Evolutionary conservation across 2,329 filamentous ascomycete genomes (phyloP).

Genomic region (Scopulariopsis brevicaulis): DNA sequence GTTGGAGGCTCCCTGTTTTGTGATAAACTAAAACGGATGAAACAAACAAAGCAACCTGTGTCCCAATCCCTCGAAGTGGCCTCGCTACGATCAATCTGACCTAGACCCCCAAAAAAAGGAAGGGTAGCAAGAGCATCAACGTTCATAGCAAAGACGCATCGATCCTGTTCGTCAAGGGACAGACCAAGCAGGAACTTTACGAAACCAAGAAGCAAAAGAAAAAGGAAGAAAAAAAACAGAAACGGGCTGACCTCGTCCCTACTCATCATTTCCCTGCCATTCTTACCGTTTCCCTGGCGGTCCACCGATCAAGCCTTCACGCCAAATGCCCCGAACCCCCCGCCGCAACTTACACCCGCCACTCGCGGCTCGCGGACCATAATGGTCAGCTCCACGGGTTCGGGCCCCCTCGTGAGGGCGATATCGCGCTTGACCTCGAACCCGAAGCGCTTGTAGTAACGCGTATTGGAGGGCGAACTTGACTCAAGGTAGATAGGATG

Average conservation of each 20-base stretch:
- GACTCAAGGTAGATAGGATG: constrained; percentile 69
- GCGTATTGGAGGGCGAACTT: constrained; percentile 54
- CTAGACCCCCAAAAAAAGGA: neutral
- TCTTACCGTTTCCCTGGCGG: neutral
- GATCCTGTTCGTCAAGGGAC: neutral
- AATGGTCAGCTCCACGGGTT: constrained; percentile 58
- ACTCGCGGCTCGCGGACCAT: constrained; percentile 66
- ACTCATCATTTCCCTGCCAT: no score
- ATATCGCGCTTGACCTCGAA: constrained; percentile 57
- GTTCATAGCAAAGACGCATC: neutral
- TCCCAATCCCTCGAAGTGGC: neutral
- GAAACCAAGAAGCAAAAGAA: neutral
- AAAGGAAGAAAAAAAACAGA: no score
- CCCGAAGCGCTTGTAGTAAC: constrained; percentile 65
- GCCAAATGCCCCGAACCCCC: neutral
- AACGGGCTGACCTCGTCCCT: no score
- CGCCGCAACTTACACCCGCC: neutral
- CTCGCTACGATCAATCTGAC: neutral
- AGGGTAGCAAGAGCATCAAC: neutral
- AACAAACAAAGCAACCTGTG: neutral
- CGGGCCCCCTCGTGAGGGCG: constrained; percentile 43
- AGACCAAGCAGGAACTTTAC: neutral
- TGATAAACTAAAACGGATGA: neutral
- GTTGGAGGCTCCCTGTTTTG: no score
- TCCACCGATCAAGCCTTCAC: constrained; percentile 1